phyloP scores from a whole-genome alignment of 2,329 filamentous ascomycete species.

The Magnaporthales sp. region DNA sequence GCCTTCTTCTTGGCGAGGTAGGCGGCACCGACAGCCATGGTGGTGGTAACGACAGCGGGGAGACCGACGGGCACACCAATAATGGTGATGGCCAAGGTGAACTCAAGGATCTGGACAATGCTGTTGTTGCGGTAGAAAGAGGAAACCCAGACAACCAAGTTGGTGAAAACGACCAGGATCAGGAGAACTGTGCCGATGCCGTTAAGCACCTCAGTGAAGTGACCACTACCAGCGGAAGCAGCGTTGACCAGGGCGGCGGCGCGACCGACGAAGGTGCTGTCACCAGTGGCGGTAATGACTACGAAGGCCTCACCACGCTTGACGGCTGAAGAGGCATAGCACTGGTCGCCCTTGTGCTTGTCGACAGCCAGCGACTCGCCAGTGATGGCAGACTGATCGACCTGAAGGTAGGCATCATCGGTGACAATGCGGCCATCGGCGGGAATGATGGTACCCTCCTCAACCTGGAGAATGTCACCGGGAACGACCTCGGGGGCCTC shows the following conservation, averaged over 20 bases:
- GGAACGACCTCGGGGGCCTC: slow-evolving; percentile 79
- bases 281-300: slow-evolving; percentile 75
- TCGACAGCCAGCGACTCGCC: slow-evolving; percentile 88
- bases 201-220: slow-evolving; percentile 88
- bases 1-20: slow-evolving; percentile 46
- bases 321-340: slow-evolving; percentile 79
- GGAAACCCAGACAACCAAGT: slow-evolving; percentile 76
- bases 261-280: slow-evolving; percentile 84
- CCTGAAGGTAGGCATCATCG: slow-evolving; percentile 76
- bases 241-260: slow-evolving; percentile 78
- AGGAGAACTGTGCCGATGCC: slow-evolving; percentile 76
- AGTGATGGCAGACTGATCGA: slow-evolving; percentile 87
- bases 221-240: slow-evolving; percentile 65
- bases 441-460: slow-evolving; percentile 87
- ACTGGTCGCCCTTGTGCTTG: slow-evolving; percentile 73
- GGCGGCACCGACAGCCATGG: slow-evolving; percentile 47
- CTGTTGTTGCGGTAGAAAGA: slow-evolving; percentile 81
- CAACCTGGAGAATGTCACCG: slow-evolving; percentile 81
- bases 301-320: slow-evolving; percentile 85
- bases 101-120: slow-evolving; percentile 72
- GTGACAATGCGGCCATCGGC: slow-evolving; percentile 82
- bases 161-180: slow-evolving; percentile 70
- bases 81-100: slow-evolving; percentile 82
- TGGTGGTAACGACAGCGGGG: slow-evolving; percentile 65
- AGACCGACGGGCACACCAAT: slow-evolving; percentile 75